phyloP scores from a whole-genome alignment of 768 basidiomycete genomes.

The Tephrocybe sp. region DNA sequence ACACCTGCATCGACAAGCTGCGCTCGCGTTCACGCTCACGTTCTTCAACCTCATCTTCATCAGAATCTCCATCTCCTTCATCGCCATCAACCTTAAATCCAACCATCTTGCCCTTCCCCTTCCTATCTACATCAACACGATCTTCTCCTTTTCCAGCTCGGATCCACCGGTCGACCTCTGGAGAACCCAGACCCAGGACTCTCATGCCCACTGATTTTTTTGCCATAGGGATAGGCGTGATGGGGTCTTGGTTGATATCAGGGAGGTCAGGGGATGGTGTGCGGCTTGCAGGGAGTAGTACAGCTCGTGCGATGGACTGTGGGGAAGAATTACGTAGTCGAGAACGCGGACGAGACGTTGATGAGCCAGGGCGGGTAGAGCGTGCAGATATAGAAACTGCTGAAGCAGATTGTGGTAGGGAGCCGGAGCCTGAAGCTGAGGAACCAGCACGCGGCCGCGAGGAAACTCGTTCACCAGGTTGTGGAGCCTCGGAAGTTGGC shows the following conservation, averaged over 20 bases:
- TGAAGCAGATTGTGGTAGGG: slow-evolving; percentile 16
- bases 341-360: slow-evolving; percentile 24
- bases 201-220: slow-evolving; percentile 22
- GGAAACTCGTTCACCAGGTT: slow-evolving; percentile 1
- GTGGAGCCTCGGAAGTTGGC: neutral
- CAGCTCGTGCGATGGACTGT: slow-evolving; percentile 16
- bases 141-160: slow-evolving; percentile 34
- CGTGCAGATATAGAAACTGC: slow-evolving; percentile 8
- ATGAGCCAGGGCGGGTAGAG: slow-evolving; percentile 14
- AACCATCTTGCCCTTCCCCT: slow-evolving; percentile 16
- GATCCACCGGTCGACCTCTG: slow-evolving; percentile 54
- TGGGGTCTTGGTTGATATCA: slow-evolving; percentile 27
- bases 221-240: slow-evolving; percentile 29
- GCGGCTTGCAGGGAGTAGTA: slow-evolving; percentile 24
- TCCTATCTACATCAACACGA: neutral
- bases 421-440: no score
- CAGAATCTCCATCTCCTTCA: slow-evolving; percentile 16
- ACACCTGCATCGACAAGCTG: slow-evolving; percentile 53
- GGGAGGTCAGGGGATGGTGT: slow-evolving; percentile 45
- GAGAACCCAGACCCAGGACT: slow-evolving; percentile 47
- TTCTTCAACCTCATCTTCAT: slow-evolving; percentile 21
- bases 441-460: slow-evolving; percentile 7
- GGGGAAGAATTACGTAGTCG: slow-evolving; percentile 25
- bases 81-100: slow-evolving; percentile 11
- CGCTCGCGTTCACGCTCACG: slow-evolving; percentile 29